Evolutionary conservation across 345 rosid genomes (phyloP).

Genomic region (Cardamine chenopodiifolia): DNA sequence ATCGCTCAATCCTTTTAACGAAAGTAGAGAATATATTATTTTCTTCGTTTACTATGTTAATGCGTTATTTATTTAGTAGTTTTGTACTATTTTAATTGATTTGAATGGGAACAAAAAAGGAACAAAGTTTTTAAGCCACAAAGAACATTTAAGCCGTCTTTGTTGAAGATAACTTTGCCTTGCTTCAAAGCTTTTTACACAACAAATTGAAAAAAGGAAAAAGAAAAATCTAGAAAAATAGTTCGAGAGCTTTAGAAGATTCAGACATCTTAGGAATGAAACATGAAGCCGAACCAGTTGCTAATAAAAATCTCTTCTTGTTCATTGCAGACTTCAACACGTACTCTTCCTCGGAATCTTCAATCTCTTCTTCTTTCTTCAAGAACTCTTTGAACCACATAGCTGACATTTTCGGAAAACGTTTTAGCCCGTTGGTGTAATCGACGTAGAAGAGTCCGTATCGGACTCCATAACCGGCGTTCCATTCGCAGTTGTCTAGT

Average conservation of each 20-base stretch:
- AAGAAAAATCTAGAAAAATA: slow-evolving; percentile 26
- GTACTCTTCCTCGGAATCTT: slow-evolving; percentile 34
- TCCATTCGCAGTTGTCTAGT: slow-evolving; percentile 71
- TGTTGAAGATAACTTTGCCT: slow-evolving; percentile 26
- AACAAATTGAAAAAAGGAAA: background rate
- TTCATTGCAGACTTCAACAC: slow-evolving; percentile 29
- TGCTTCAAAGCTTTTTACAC: slow-evolving; percentile 19
- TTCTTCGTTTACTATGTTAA: background rate
- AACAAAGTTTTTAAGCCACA: slow-evolving; percentile 14
- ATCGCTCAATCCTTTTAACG: background rate
- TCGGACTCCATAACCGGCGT: slow-evolving; percentile 52
- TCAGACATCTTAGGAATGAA: slow-evolving; percentile 44
- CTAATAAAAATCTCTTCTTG: slow-evolving; percentile 38
- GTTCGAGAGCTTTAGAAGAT: slow-evolving; percentile 41
- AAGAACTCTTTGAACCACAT: slow-evolving; percentile 66
- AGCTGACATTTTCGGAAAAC: slow-evolving; percentile 65
- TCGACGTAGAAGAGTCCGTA: slow-evolving; percentile 61
- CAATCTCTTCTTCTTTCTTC: slow-evolving; percentile 43
- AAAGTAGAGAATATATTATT: background rate
- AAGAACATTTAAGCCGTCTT: slow-evolving; percentile 20
- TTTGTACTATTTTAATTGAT: slow-evolving; percentile 2
- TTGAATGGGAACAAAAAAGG: background rate
- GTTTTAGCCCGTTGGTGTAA: slow-evolving; percentile 53
- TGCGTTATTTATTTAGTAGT: background rate
- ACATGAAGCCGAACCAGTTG: slow-evolving; percentile 38